Conservation (phyloP, 345 rosid genomes). For the Hirschfeldia incana region DNA sequence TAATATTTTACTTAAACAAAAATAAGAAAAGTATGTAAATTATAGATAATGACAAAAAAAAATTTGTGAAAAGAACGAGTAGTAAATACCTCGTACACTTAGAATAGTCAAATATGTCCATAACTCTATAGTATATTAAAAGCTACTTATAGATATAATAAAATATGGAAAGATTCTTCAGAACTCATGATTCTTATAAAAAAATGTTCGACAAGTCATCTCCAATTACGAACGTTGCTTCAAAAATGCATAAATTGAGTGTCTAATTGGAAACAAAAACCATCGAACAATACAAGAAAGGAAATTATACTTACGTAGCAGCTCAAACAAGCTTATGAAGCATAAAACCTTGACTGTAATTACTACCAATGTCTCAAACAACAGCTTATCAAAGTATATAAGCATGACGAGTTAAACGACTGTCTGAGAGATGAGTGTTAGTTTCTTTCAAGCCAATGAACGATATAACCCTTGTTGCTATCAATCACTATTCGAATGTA, state of each 20-base stretch:
- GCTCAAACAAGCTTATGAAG: not conserved
- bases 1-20: not conserved
- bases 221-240: not conserved
- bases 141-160: not conserved
- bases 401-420: not conserved
- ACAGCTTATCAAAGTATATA: not conserved
- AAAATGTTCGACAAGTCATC: not conserved
- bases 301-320: too few species aligned
- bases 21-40: not conserved
- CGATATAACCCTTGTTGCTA: too few species aligned
- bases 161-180: not conserved
- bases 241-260: too few species aligned
- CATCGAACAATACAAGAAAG: too few species aligned
- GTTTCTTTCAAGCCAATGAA: not conserved
- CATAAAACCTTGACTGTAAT: not conserved
- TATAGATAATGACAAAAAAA: not conserved
- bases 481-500: too few species aligned
- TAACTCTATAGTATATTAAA: too few species aligned
- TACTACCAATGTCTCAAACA: not conserved
- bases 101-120: too few species aligned
- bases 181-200: not conserved
- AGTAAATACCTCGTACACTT: too few species aligned
- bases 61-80: too few species aligned
- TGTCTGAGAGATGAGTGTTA: not conserved
- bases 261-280: too few species aligned